phyloP scores from a whole-genome alignment of 305 asterid species.

The Caryopteris hybrid region DNA sequence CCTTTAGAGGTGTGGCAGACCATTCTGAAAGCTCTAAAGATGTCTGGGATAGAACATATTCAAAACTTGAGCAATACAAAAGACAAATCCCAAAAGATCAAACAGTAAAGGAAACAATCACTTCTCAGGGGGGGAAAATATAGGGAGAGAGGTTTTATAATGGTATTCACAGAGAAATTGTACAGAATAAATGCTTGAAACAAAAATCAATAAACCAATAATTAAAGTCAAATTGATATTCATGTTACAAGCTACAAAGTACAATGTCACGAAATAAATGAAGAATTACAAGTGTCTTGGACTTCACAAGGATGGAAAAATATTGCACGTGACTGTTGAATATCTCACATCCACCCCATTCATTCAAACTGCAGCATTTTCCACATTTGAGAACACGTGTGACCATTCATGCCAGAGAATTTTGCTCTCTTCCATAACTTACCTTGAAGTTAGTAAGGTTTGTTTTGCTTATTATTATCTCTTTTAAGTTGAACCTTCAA shows the following conservation, averaged over 20 bases:
- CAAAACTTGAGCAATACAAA: neutral
- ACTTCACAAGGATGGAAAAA: constrained; percentile 30
- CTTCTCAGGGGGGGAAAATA: constrained; percentile 4
- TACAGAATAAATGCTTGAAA: constrained; percentile 17
- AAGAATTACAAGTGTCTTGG: constrained; percentile 50
- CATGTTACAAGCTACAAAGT: constrained; percentile 44
- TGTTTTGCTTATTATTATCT: constrained; percentile 73
- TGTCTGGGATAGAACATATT: neutral
- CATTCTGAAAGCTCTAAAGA: constrained; percentile 10
- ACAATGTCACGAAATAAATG: constrained; percentile 36
- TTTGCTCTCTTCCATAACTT: constrained; percentile 26
- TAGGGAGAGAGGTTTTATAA: neutral
- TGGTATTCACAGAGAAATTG: constrained; percentile 22
- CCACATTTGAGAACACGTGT: constrained; percentile 22
- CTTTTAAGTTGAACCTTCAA: constrained; percentile 97
- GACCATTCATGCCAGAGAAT: constrained; percentile 22
- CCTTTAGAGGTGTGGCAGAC: neutral
- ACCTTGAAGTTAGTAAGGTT: constrained; percentile 40
- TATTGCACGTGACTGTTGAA: constrained; percentile 18
- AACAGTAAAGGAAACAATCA: neutral
- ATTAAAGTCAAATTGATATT: constrained; percentile 33
- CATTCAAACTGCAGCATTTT: constrained; percentile 30
- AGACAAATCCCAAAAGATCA: neutral
- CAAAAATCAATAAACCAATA: constrained; percentile 39
- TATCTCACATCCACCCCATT: constrained; percentile 27